phyloP scores from a whole-genome alignment of 768 basidiomycete species.

The Leccinum longicurvipes region DNA sequence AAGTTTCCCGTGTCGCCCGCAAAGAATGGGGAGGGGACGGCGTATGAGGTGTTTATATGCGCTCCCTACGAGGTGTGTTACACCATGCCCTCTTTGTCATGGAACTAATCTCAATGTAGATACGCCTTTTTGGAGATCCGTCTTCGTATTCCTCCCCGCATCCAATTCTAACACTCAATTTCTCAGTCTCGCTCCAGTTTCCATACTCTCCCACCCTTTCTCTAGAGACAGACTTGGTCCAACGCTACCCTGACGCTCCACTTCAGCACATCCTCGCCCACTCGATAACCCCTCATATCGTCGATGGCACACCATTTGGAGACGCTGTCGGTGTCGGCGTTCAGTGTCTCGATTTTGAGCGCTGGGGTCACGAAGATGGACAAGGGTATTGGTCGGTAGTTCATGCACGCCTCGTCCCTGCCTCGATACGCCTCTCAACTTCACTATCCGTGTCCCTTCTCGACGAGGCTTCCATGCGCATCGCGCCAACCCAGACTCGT shows the following conservation, averaged over 20 bases:
- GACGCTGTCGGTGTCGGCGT: constrained; percentile 63
- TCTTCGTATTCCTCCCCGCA: constrained; percentile 33
- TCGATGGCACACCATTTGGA: constrained; percentile 76
- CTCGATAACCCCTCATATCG: constrained; percentile 62
- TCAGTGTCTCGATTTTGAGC: constrained; percentile 37
- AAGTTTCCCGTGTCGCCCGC: constrained; percentile 45
- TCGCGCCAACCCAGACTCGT: constrained; percentile 64
- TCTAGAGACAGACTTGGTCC: background rate
- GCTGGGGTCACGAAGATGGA: background rate
- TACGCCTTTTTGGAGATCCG: constrained; percentile 82
- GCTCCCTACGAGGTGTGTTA: constrained; percentile 74
- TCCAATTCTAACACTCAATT: constrained; percentile 55
- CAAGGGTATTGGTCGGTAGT: constrained; percentile 56
- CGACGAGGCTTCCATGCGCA: constrained; percentile 24
- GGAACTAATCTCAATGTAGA: constrained; percentile 39
- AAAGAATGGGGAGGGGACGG: constrained; percentile 39
- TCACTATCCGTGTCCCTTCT: constrained; percentile 21
- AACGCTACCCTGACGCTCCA: background rate
- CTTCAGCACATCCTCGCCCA: constrained; percentile 48
- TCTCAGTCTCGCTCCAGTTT: constrained; percentile 45
- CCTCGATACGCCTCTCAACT: constrained; percentile 1
- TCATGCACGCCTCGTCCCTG: constrained; percentile 8
- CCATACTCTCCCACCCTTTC: background rate
- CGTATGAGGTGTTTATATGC: constrained; percentile 70
- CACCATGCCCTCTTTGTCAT: background rate